These are phyloP conservation scores for Salix caprea DNA, from an alignment of 345 rosid species.

Conservation along the genomic window DNA sequence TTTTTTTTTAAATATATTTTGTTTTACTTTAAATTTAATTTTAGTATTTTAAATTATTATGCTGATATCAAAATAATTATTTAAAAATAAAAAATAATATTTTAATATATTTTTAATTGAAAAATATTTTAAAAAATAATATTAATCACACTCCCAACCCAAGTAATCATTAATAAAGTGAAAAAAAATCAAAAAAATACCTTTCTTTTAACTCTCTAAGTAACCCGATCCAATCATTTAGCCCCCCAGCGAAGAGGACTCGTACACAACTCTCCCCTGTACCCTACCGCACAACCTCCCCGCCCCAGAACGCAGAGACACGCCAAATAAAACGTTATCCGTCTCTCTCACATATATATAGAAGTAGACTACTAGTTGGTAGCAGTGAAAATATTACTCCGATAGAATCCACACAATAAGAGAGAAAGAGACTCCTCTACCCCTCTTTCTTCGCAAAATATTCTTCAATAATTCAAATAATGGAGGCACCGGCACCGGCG, in stretches of 20 bases:
- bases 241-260: background rate
- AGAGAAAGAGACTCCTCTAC: background rate
- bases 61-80: too few relatives aligned
- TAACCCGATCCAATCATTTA: background rate
- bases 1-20: too few relatives aligned
- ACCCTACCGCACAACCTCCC: background rate
- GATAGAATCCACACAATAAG: background rate
- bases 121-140: too few relatives aligned
- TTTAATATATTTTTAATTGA: too few relatives aligned
- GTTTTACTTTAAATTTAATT: too few relatives aligned
- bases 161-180: background rate
- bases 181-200: background rate
- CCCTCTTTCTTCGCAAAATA: background rate
- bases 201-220: background rate
- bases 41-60: too few relatives aligned
- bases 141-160: too few relatives aligned
- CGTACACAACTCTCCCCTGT: background rate
- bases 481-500: slow-evolving; percentile 32
- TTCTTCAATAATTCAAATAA: slow-evolving; percentile 11
- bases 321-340: background rate
- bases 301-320: too few relatives aligned
- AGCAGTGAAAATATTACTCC: background rate
- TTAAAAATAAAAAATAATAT: too few relatives aligned
- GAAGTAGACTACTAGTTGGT: background rate
- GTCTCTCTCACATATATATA: background rate